Conservation (phyloP, 768 basidiomycete species). For the Tricholoma furcatifolium region DNA sequence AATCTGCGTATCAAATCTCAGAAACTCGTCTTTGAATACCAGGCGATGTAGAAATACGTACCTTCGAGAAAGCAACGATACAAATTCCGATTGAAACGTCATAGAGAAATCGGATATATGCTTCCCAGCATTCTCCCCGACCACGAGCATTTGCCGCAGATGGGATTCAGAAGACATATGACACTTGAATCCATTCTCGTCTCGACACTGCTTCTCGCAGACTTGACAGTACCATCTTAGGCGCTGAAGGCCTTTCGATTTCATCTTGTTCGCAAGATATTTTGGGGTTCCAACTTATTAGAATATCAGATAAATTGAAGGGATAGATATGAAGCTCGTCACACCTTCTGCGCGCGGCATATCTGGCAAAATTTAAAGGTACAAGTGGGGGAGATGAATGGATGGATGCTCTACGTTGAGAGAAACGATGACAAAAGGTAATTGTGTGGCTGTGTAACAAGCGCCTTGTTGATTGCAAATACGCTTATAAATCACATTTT, state of each 20-base stretch:
- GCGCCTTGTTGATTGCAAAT: neutral
- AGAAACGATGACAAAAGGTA: neutral
- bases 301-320: slow-evolving; percentile 1
- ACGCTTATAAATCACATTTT: neutral
- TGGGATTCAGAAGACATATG: slow-evolving; percentile 88
- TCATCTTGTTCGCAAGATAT: slow-evolving; percentile 93
- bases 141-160: slow-evolving; percentile 70
- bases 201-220: slow-evolving; percentile 97
- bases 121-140: slow-evolving; percentile 89
- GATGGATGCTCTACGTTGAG: neutral
- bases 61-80: slow-evolving; percentile 85
- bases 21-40: neutral
- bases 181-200: slow-evolving; percentile 99
- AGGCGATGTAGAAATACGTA: slow-evolving; percentile 28
- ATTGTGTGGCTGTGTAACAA: slow-evolving; percentile 3
- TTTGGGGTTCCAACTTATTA: slow-evolving; percentile 80
- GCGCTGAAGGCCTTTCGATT: slow-evolving; percentile 93
- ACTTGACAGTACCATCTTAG: slow-evolving; percentile 99
- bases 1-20: slow-evolving; percentile 44
- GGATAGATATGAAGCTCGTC: neutral
- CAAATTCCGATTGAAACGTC: slow-evolving; percentile 90
- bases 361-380: slow-evolving; percentile 7
- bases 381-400: neutral
- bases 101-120: slow-evolving; percentile 90
- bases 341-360: slow-evolving; percentile 88